phyloP scores from a whole-genome alignment of 2,329 filamentous ascomycete species.

The Monilinia laxa region DNA sequence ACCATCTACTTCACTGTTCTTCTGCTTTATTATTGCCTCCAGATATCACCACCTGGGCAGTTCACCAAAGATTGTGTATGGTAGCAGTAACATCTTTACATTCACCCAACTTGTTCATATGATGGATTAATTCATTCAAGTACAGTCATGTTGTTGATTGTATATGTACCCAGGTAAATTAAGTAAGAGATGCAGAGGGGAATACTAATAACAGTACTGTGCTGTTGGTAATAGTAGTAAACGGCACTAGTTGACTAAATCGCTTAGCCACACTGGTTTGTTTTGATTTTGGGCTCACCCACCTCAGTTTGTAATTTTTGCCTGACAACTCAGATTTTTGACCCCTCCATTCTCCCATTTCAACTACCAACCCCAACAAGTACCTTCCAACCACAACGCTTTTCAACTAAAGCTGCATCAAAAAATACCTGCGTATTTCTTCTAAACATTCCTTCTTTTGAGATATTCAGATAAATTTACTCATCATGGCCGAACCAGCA shows the following conservation, averaged over 20 bases:
- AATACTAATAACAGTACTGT: no score
- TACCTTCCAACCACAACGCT: constrained; percentile 20
- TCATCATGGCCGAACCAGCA: constrained; percentile 40
- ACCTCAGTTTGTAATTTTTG: constrained; percentile 7
- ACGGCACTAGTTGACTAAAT: constrained; percentile 10
- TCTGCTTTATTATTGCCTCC: not conserved
- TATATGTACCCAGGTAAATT: no score
- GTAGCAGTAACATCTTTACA: not conserved
- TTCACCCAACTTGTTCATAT: not conserved
- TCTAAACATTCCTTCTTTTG: not conserved
- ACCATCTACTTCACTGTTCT: not conserved
- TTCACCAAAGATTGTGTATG: no score
- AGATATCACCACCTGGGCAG: no score
- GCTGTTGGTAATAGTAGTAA: not conserved
- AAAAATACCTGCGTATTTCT: constrained; percentile 12
- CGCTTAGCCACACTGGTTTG: constrained; percentile 18
- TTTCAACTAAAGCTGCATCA: constrained; percentile 12
- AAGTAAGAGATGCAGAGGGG: no score
- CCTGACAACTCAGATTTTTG: constrained; percentile 24
- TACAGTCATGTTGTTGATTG: not conserved
- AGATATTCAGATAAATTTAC: not conserved
- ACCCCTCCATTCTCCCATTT: constrained; percentile 24
- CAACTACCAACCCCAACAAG: constrained; percentile 17
- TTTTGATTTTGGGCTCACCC: constrained; percentile 13
- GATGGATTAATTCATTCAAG: not conserved